Conservation (phyloP, 495 filamentous ascomycete species). For the Lophiostoma macrostomum region DNA sequence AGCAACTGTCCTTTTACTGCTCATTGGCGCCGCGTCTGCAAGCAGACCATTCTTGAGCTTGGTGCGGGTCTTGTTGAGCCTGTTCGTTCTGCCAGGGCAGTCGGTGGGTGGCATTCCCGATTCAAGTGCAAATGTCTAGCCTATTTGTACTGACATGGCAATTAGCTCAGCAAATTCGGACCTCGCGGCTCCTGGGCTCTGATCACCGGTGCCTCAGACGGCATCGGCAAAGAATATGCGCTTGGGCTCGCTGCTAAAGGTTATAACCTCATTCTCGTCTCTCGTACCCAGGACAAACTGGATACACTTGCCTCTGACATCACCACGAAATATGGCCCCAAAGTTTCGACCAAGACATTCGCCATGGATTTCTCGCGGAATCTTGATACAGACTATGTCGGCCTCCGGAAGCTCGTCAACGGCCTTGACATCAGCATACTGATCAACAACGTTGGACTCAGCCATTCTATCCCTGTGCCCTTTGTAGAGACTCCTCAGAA, state of each 20-base stretch:
- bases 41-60: slow-evolving; percentile 55
- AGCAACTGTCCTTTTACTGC: slow-evolving; percentile 22
- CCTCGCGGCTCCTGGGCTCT: slow-evolving; percentile 91
- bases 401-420: slow-evolving; percentile 61
- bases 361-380: slow-evolving; percentile 90
- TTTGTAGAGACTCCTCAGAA: slow-evolving; percentile 73
- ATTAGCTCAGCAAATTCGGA: slow-evolving; percentile 83
- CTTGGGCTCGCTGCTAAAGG: slow-evolving; percentile 84
- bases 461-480: slow-evolving; percentile 85
- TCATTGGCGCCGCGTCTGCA: slow-evolving; percentile 60
- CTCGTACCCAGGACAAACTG: slow-evolving; percentile 89
- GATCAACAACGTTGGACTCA: slow-evolving; percentile 96
- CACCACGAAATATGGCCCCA: slow-evolving; percentile 53
- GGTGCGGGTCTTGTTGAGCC: slow-evolving; percentile 62
- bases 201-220: slow-evolving; percentile 93
- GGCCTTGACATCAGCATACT: slow-evolving; percentile 81
- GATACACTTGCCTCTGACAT: slow-evolving; percentile 73
- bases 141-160: slow-evolving; percentile 5
- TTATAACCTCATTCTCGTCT: slow-evolving; percentile 91
- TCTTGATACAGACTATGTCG: slow-evolving; percentile 70
- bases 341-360: slow-evolving; percentile 67
- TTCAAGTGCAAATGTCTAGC: neutral
- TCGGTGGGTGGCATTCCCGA: slow-evolving; percentile 46
- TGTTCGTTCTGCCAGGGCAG: slow-evolving; percentile 72
- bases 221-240: slow-evolving; percentile 94